Conservation (phyloP, 345 rosid species). For the Schrenkiella parvula region DNA sequence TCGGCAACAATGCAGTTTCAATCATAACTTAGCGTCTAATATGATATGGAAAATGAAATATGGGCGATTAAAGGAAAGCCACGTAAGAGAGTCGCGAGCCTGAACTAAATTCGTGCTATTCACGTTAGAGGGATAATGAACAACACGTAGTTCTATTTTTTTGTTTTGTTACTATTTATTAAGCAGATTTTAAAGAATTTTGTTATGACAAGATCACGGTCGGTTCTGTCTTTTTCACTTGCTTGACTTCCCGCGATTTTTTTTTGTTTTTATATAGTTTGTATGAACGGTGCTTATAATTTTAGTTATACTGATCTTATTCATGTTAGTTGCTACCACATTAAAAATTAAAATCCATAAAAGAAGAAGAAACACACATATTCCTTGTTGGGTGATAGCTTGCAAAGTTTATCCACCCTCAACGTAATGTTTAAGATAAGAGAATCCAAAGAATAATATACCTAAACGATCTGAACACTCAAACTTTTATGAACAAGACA, state of each 20-base stretch:
- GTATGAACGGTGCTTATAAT: constrained; percentile 7
- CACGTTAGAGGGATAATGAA: constrained; percentile 29
- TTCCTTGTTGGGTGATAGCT: neutral
- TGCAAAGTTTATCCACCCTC: neutral
- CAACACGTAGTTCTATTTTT: constrained; percentile 10
- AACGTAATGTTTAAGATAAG: neutral
- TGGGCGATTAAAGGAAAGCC: constrained; percentile 4
- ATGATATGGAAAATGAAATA: neutral
- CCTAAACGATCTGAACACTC: neutral
- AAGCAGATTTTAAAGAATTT: neutral
- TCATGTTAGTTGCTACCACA: neutral
- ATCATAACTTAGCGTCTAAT: neutral
- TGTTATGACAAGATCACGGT: constrained; percentile 9
- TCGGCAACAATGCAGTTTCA: too few species aligned
- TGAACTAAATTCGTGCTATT: constrained; percentile 15
- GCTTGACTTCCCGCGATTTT: neutral
- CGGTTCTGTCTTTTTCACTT: constrained; percentile 25
- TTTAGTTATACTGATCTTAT: neutral
- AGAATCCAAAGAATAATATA: neutral
- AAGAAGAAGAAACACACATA: neutral
- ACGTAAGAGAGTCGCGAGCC: constrained; percentile 11
- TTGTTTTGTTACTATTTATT: neutral
- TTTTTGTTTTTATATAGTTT: neutral
- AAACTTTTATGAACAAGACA: constrained; percentile 5
- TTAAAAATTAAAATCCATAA: neutral